These are phyloP conservation scores for Linum usitatissimum DNA, from an alignment of 345 rosid species.

Conservation along the genomic window DNA sequence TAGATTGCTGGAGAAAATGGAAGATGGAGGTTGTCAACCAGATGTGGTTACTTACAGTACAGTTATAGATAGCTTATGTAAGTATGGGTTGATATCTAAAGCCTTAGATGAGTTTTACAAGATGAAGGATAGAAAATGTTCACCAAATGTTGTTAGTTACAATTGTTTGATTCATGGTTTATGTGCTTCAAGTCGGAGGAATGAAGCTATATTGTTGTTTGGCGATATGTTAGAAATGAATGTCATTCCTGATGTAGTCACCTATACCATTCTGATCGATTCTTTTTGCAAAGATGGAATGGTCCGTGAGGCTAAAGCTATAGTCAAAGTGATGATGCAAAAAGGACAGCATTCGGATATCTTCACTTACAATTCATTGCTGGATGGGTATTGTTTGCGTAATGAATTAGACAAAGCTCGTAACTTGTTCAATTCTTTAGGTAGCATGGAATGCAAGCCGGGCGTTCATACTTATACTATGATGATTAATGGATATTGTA, in stretches of 20 bases:
- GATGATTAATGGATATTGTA: constrained; percentile 7
- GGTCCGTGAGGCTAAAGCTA: constrained; percentile 1
- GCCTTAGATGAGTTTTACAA: constrained; percentile 15
- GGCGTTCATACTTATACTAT: not conserved
- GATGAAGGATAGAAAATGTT: constrained; percentile 16
- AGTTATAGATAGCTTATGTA: constrained; percentile 24
- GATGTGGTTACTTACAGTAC: constrained; percentile 13
- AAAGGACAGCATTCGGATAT: not conserved
- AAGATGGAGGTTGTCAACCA: constrained; percentile 11
- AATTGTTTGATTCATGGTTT: constrained; percentile 16
- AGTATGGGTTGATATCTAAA: constrained; percentile 14
- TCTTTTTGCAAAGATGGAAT: not conserved
- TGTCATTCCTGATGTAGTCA: not conserved
- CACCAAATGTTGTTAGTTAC: constrained; percentile 22
- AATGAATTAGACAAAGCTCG: not conserved
- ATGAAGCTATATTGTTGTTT: not conserved
- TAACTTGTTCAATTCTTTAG: not conserved
- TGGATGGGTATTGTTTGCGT: not conserved
- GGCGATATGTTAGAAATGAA: not conserved
- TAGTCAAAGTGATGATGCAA: not conserved
- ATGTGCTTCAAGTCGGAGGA: not conserved
- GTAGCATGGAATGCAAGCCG: not conserved
- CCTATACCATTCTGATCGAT: not conserved
- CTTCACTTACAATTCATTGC: not conserved
- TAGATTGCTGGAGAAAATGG: not conserved